A percentile compares a stretch with the other conserved stretches of the same genome.
Conservation (phyloP, 2,329 filamentous ascomycete genomes). For the Nectriaceae sp. region DNA sequence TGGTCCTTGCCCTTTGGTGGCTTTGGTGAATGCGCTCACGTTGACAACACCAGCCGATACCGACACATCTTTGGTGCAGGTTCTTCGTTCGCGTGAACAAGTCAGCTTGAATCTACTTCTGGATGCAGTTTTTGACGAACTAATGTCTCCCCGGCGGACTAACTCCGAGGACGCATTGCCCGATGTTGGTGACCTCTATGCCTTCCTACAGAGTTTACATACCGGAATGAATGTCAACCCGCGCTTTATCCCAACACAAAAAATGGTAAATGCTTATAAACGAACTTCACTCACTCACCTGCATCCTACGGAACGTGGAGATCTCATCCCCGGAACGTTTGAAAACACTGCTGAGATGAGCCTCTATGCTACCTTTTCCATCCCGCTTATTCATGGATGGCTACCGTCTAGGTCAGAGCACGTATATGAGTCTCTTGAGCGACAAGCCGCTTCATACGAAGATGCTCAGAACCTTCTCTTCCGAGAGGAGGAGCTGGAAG, state of each 20-base stretch:
- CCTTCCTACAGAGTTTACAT: conserved; percentile 83
- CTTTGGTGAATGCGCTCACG: conserved; percentile 88
- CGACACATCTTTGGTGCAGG: conserved; percentile 74
- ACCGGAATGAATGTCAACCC: conserved; percentile 99
- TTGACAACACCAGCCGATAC: conserved; percentile 72
- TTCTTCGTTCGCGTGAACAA: conserved; percentile 78
- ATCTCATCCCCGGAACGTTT: conserved; percentile 69
- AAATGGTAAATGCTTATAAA: conserved; percentile 49
- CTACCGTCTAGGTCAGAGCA: conserved; percentile 68
- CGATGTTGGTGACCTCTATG: conserved; percentile 85
- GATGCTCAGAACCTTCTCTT: conserved; percentile 90
- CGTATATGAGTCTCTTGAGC: conserved; percentile 68
- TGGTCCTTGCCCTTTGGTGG: conserved; percentile 89
- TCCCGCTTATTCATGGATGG: conserved; percentile 94
- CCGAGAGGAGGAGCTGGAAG: conserved; percentile 83
- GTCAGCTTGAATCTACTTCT: conserved; percentile 84
- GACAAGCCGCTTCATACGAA: conserved; percentile 83
- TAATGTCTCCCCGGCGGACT: conserved; percentile 75
- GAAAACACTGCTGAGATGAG: conserved; percentile 85
- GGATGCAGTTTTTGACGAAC: conserved; percentile 88
- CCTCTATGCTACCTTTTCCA: conserved; percentile 86
- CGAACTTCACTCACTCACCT: conserved; percentile 55
- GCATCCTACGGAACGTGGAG: conserved; percentile 50
- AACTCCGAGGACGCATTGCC: conserved; percentile 67
- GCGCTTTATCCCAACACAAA: conserved; percentile 67